Evolutionary conservation across 331 rosid species (phyloP), one percentile per base, ranked within the genome.

Genomic region (Spiraea crenata): DNA sequence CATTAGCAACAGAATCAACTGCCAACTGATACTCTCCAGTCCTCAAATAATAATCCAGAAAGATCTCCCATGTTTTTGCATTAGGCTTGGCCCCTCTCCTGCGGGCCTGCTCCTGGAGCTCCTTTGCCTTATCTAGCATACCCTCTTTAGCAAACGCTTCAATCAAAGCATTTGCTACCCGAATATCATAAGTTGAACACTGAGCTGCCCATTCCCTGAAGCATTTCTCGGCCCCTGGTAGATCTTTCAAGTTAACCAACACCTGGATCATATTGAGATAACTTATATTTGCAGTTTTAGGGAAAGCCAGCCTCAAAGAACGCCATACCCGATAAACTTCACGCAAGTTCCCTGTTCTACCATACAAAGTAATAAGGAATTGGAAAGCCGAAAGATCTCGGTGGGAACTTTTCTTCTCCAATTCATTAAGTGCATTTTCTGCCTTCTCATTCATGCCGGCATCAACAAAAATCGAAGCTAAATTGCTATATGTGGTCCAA

Each of bases 271-370:
- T 89, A 62, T 87, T 89, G 73, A 95, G 84, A 83, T 95, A 91
- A 86, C 97, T 91, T 78, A 86, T 75, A 77, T 89, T 89, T 70
- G 90, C 87, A 59, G 95, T 89, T 80, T 84, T 89, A 9, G 90
- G 87, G 75, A 89, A 91, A 48, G 93, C 95, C 83, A 95, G 72
- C 84, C 91, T 87, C 68, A 89, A 87, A 41, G 97, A 93, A 65
- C 97, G 95, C 99, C 99, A 91, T 44, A 89, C 81, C 70, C 91
- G 83, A 69, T 91, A 83, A 74, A 91, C 89, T 81, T 91, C 97
- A 37, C 57, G 57, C 48, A 91, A 65, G 49, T 87, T 87, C 67
- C 90, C 92, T 0, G 83, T 87, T 78, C 81, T 75, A 63, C 96
- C 96, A 64, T 89, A 91, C 70, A 95, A 80, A 3, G 97, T 91